Evolutionary conservation across 2,329 filamentous ascomycete genomes (phyloP).

Genomic region (Trichophyton rubrum): DNA sequence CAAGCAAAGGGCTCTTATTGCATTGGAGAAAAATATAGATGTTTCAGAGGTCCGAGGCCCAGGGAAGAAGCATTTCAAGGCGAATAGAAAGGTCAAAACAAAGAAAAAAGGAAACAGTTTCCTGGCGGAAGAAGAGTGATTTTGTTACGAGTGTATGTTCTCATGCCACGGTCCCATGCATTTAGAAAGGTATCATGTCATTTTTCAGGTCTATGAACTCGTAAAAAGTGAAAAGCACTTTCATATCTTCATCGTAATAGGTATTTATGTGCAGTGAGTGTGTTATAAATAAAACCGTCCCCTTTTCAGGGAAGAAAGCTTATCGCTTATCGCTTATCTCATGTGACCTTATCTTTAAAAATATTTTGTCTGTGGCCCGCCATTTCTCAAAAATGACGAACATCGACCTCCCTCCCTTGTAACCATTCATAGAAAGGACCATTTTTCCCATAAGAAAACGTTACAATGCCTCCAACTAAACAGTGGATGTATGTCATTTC

Average conservation of each 20-base stretch:
- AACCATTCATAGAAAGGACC: background rate
- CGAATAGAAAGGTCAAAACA: constrained; percentile 26
- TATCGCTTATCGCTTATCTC: background rate
- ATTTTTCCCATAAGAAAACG: background rate
- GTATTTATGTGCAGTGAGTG: no score
- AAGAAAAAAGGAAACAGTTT: constrained; percentile 17
- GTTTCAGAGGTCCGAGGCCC: constrained; percentile 57
- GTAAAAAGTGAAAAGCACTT: background rate
- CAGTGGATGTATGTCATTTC: constrained; percentile 13
- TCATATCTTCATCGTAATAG: background rate
- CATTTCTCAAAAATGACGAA: background rate
- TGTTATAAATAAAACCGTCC: background rate
- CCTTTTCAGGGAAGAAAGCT: background rate
- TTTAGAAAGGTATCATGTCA: background rate
- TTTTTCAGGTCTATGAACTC: background rate
- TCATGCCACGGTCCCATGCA: background rate
- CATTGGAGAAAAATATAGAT: constrained; percentile 74
- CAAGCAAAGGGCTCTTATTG: constrained; percentile 66
- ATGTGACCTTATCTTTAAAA: constrained; percentile 6
- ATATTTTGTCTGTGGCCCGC: constrained; percentile 1
- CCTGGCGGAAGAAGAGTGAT: constrained; percentile 12
- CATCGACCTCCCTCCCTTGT: background rate
- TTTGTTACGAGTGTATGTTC: background rate
- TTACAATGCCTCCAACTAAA: constrained; percentile 14
- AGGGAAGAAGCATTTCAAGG: constrained; percentile 69